Conservation (phyloP, 495 filamentous ascomycete species). For the Penicillium paxilli region DNA sequence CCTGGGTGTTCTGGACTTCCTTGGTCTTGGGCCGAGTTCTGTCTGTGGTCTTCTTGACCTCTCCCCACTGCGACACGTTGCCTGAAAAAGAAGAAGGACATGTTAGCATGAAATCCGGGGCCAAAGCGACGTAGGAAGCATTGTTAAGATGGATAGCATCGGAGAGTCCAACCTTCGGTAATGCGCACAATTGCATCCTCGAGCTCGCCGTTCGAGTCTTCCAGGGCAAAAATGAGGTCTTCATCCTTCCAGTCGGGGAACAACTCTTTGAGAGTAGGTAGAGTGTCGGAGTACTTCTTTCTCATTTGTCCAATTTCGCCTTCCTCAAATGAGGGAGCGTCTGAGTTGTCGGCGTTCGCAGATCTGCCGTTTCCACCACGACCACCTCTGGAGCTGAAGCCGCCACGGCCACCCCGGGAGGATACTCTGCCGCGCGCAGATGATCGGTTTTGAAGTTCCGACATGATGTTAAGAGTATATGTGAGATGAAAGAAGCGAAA, state of each 20-base stretch:
- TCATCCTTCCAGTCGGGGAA: constrained; percentile 91
- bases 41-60: constrained; percentile 88
- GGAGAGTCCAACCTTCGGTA: constrained; percentile 68
- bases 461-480: constrained; percentile 62
- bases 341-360: constrained; percentile 66
- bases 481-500: constrained; percentile 39
- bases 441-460: constrained; percentile 84
- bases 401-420: constrained; percentile 79
- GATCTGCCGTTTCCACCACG: constrained; percentile 64
- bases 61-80: constrained; percentile 88
- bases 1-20: constrained; percentile 59
- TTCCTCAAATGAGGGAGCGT: constrained; percentile 64
- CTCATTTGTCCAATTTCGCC: constrained; percentile 90
- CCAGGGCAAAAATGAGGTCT: constrained; percentile 84
- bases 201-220: constrained; percentile 90
- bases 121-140: constrained; percentile 1
- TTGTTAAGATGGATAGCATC: neutral
- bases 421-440: constrained; percentile 80
- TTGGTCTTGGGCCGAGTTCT: constrained; percentile 80
- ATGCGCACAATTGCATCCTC: constrained; percentile 84
- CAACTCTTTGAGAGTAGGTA: constrained; percentile 80
- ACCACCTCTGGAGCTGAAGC: constrained; percentile 72
- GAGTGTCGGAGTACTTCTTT: constrained; percentile 74
- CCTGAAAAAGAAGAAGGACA: constrained; percentile 50
- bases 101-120: constrained; percentile 22